A percentile compares a stretch with the other conserved stretches of the same genome.
phyloP scores from a whole-genome alignment of 2,329 filamentous ascomycete genomes.

The Phialemoniopsis sp. region DNA sequence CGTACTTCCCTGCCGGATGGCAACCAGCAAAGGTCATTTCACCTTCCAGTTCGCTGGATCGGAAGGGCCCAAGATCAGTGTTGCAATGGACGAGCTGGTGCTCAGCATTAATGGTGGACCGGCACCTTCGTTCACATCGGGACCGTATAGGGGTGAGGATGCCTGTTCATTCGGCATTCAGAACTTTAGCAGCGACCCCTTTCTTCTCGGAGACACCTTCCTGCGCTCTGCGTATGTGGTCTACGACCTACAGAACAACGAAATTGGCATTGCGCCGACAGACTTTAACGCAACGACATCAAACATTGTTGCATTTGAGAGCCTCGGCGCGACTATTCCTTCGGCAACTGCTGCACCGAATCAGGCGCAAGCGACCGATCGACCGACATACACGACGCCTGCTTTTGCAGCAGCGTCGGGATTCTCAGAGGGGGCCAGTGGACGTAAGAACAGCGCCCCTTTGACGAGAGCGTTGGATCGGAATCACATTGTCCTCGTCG shows the following conservation, averaged over 20 bases:
- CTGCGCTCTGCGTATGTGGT: constrained; percentile 57
- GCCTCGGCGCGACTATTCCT: constrained; percentile 43
- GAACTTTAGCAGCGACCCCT: constrained; percentile 36
- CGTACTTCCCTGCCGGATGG: constrained; percentile 46
- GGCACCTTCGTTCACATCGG: constrained; percentile 28
- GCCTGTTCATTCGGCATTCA: constrained; percentile 55
- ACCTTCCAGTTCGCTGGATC: constrained; percentile 48
- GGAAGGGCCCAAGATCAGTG: constrained; percentile 42
- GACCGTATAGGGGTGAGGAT: constrained; percentile 36
- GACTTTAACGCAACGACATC: constrained; percentile 49
- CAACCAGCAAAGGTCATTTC: constrained; percentile 41
- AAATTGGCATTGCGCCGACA: constrained; percentile 50
- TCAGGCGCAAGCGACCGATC: constrained; percentile 25
- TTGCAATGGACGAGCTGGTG: constrained; percentile 54
- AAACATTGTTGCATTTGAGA: constrained; percentile 46
- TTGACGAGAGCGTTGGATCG: too few relatives aligned
- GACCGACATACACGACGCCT: constrained; percentile 18
- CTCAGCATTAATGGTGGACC: constrained; percentile 31
- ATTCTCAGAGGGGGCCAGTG: constrained; percentile 20
- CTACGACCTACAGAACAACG: constrained; percentile 54
- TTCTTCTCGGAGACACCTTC: constrained; percentile 54
- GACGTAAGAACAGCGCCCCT: too few relatives aligned
- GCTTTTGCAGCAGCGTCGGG: constrained; percentile 28
- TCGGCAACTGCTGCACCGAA: constrained; percentile 39
- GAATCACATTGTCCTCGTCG: too few relatives aligned